Conservation (phyloP, 345 rosid genomes). For the Eucalyptus erythrocorys region DNA sequence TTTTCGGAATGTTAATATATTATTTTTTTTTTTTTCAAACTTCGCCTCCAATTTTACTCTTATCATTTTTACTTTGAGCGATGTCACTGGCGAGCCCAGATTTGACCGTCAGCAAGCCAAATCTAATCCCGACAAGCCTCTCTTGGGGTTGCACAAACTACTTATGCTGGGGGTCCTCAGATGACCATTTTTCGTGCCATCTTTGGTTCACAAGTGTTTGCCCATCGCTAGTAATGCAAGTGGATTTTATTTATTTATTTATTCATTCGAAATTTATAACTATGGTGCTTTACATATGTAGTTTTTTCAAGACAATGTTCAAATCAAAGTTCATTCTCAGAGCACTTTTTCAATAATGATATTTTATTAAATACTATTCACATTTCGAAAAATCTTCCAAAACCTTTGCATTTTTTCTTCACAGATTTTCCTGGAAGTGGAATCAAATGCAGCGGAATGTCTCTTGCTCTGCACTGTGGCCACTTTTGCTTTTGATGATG, state of each 20-base stretch:
- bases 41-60: not conserved
- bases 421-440: not conserved
- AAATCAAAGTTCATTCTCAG: not conserved
- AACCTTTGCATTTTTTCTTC: too few species aligned
- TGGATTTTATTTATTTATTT: not conserved
- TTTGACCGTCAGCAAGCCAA: not conserved
- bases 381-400: not conserved
- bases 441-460: not conserved
- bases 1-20: not conserved
- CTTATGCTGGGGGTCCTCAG: not conserved
- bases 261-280: not conserved
- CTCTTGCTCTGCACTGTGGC: not conserved
- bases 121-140: fast-evolving
- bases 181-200: not conserved
- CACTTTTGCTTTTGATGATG: not conserved
- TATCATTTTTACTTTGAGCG: not conserved
- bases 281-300: too few species aligned
- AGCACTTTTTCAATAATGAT: not conserved
- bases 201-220: not conserved
- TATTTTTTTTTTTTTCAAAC: not conserved
- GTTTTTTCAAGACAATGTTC: not conserved
- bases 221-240: fast-evolving
- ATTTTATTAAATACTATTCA: fast-evolving
- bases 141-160: not conserved
- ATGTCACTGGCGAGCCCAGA: fast-evolving